phyloP scores from a whole-genome alignment of 768 basidiomycete genomes.

The Amanita thiersii region DNA sequence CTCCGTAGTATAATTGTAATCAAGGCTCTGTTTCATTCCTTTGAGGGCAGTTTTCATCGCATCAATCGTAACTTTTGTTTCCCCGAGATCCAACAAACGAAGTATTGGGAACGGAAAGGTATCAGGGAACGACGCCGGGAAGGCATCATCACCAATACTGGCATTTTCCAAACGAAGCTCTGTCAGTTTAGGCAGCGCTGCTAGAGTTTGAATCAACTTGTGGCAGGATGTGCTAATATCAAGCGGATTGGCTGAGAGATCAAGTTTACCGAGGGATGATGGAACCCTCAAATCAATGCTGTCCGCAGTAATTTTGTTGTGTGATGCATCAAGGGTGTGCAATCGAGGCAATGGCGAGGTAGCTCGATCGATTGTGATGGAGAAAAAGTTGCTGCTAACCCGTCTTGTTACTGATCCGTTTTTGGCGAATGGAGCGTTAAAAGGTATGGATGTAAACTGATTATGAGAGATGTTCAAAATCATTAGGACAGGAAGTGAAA shows the following conservation, averaged over 20 bases:
- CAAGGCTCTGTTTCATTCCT: constrained; percentile 39
- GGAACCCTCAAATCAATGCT: constrained; percentile 53
- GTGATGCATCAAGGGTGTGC: constrained; percentile 51
- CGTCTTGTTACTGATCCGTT: constrained; percentile 12
- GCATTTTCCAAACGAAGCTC: constrained; percentile 50
- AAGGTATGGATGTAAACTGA: constrained; percentile 48
- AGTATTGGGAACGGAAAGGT: constrained; percentile 41
- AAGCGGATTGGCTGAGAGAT: constrained; percentile 65
- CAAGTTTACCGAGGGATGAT: constrained; percentile 41
- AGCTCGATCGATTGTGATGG: constrained; percentile 53
- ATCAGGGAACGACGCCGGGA: constrained; percentile 33
- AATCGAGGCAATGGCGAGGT: constrained; percentile 60
- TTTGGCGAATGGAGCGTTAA: constrained; percentile 48
- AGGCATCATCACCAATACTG: constrained; percentile 53
- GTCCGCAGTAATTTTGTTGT: constrained; percentile 54
- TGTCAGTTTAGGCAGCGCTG: constrained; percentile 40
- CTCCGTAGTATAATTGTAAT: constrained; percentile 46
- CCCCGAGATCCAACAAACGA: constrained; percentile 54
- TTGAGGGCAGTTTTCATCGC: constrained; percentile 36
- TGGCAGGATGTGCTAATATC: constrained; percentile 23
- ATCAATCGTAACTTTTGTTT: constrained; percentile 50
- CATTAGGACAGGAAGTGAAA: constrained; percentile 59
- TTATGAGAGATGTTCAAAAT: constrained; percentile 71
- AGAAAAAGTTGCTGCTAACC: constrained; percentile 51
- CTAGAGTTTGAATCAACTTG: constrained; percentile 38